phyloP scores from a whole-genome alignment of 139 green algal genomes.

The Coelastrella sp. region DNA sequence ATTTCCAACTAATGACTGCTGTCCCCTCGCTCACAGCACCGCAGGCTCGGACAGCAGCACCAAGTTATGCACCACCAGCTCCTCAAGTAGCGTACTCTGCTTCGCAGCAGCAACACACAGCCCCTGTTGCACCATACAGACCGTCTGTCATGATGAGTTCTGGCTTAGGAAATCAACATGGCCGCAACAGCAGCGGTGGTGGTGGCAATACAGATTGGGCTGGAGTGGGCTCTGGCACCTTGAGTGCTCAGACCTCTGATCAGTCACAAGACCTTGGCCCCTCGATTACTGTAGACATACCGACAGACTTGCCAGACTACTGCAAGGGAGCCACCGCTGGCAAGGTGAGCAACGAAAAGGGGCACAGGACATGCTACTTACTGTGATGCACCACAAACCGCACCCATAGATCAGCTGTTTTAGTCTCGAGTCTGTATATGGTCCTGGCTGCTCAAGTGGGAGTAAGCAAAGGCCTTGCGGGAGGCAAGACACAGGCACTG shows the following conservation, averaged over 20 bases:
- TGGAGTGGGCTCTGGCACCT: not conserved
- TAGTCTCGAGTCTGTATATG: too few relatives aligned
- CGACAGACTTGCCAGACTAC: slow-evolving; percentile 46
- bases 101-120: not conserved
- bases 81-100: not conserved
- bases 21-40: not conserved
- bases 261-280: not conserved
- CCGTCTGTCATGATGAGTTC: not conserved
- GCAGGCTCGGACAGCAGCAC: not conserved
- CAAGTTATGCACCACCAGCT: not conserved
- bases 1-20: slow-evolving; percentile 54
- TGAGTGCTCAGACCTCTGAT: slow-evolving; percentile 8
- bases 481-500: too few relatives aligned
- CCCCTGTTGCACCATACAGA: not conserved
- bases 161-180: not conserved
- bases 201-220: not conserved
- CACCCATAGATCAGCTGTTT: too few relatives aligned
- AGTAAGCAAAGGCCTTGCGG: too few relatives aligned
- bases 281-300: slow-evolving; percentile 18
- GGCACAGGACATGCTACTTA: not conserved
- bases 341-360: slow-evolving; percentile 36
- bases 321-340: slow-evolving; percentile 37
- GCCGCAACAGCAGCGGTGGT: slow-evolving; percentile 20
- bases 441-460: too few relatives aligned
- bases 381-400: too few relatives aligned